These are phyloP conservation scores for Pleurotus ostreatus DNA, from an alignment of 768 basidiomycete genomes.

Conservation along the genomic window DNA sequence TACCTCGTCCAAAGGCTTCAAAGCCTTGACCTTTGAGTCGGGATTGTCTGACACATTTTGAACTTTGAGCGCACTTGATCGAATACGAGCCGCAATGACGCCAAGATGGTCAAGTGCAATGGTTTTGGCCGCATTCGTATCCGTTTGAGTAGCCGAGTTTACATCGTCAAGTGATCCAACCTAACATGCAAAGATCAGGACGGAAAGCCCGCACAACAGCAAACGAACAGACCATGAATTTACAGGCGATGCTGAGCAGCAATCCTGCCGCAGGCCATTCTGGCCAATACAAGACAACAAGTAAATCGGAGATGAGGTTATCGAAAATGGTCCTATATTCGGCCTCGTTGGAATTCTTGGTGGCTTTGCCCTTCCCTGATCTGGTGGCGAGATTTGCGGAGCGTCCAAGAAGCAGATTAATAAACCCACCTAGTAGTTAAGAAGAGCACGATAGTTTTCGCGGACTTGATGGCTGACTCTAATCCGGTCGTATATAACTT, in stretches of 20 bases:
- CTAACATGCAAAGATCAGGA: slow-evolving; percentile 30
- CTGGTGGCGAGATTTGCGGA: slow-evolving; percentile 26
- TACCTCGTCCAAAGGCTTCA: slow-evolving; percentile 76
- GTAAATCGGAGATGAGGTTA: slow-evolving; percentile 81
- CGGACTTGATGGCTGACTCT: slow-evolving; percentile 81
- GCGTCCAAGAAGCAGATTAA: not conserved
- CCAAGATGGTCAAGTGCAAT: slow-evolving; percentile 94
- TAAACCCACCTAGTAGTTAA: slow-evolving; percentile 57
- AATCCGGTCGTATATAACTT: slow-evolving; percentile 65
- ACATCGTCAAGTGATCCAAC: slow-evolving; percentile 80
- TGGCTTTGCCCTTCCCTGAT: slow-evolving; percentile 82
- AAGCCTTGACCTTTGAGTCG: slow-evolving; percentile 27
- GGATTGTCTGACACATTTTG: slow-evolving; percentile 26
- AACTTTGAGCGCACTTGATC: slow-evolving; percentile 50
- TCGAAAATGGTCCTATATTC: slow-evolving; percentile 94
- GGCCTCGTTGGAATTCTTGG: slow-evolving; percentile 89
- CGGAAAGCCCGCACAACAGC: not conserved
- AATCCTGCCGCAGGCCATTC: slow-evolving; percentile 96
- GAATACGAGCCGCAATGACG: slow-evolving; percentile 81
- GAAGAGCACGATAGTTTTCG: slow-evolving; percentile 78
- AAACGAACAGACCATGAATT: slow-evolving; percentile 66
- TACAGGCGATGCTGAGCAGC: slow-evolving; percentile 74
- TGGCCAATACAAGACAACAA: slow-evolving; percentile 88
- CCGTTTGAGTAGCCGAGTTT: slow-evolving; percentile 59
- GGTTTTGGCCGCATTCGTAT: slow-evolving; percentile 82